Percentiles rank a stretch among this genome's conserved stretches.
Conservation (phyloP, 192 early-diverging fungal species). For the Backusella mclennaniae region DNA sequence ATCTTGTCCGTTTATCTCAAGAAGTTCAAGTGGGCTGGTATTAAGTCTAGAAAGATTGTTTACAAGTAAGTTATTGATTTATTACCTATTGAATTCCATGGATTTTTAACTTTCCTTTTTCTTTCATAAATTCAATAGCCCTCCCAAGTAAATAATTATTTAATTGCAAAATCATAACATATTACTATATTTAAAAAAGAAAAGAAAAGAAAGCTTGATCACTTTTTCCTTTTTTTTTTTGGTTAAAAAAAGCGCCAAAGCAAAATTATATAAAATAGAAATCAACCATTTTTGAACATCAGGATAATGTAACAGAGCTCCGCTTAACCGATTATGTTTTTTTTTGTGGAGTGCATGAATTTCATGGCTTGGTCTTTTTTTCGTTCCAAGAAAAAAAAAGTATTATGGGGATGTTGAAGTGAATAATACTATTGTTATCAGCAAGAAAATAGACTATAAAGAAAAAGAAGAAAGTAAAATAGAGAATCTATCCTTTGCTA, state of each 20-base stretch:
- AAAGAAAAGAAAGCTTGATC: not conserved
- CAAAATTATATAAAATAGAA: constrained; percentile 5
- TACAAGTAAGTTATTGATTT: constrained; percentile 47
- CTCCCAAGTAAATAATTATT: constrained; percentile 30
- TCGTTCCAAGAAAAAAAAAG: not conserved
- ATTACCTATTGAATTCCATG: not conserved
- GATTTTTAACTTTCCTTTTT: not conserved
- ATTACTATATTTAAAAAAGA: not conserved
- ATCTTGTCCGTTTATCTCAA: constrained; percentile 86
- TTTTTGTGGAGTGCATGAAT: not conserved
- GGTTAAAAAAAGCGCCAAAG: not conserved
- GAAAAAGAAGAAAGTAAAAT: too few relatives aligned
- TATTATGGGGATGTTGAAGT: too few relatives aligned
- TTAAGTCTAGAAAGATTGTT: constrained; percentile 94
- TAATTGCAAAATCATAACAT: not conserved
- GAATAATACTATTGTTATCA: too few relatives aligned
- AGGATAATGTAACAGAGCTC: not conserved
- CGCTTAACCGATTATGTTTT: not conserved
- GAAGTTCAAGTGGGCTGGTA: constrained; percentile 86
- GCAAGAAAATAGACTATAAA: too few relatives aligned
- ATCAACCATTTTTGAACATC: constrained; percentile 7
- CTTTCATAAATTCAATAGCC: constrained; percentile 14
- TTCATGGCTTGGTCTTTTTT: not conserved
- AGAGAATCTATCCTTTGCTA: too few relatives aligned
- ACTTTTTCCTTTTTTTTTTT: not conserved